Conservation (phyloP, 768 basidiomycete genomes). For the Mrakia blollopis region DNA sequence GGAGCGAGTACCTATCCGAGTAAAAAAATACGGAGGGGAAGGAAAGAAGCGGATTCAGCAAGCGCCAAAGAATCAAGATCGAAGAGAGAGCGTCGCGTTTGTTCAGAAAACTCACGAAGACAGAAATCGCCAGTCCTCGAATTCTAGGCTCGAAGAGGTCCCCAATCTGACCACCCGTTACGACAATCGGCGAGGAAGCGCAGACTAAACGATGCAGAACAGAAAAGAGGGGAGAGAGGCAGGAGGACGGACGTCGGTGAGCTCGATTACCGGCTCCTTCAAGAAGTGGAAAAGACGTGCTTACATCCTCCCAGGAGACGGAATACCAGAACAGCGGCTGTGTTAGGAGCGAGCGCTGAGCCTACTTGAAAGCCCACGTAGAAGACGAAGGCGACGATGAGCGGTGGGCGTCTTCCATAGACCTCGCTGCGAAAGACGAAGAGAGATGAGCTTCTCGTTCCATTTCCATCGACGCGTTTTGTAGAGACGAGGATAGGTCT, state of each 20-base stretch:
- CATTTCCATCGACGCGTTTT: too few relatives aligned
- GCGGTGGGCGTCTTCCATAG: too few relatives aligned
- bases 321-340: slow-evolving; percentile 46
- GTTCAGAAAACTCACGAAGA: slow-evolving; percentile 35
- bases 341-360: slow-evolving; percentile 46
- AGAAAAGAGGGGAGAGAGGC: slow-evolving; percentile 44
- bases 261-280: slow-evolving; percentile 17
- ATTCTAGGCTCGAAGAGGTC: slow-evolving; percentile 42
- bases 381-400: slow-evolving; percentile 44
- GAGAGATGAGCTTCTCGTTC: too few relatives aligned
- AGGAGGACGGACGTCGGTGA: slow-evolving; percentile 44
- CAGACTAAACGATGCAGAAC: slow-evolving; percentile 46
- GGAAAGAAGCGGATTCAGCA: not conserved
- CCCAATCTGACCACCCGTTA: slow-evolving; percentile 46
- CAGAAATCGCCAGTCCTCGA: slow-evolving; percentile 44
- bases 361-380: slow-evolving; percentile 45
- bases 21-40: not conserved
- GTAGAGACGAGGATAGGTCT: too few relatives aligned
- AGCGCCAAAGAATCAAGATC: not conserved
- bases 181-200: slow-evolving; percentile 47
- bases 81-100: not conserved
- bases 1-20: slow-evolving; percentile 38
- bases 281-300: not conserved
- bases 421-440: too few relatives aligned
- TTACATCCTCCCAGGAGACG: slow-evolving; percentile 44